A percentile compares a stretch with the other conserved stretches of the same genome.
phyloP scores from a whole-genome alignment of 345 rosid species.

The rapeseed (Brassica napus) region DNA sequence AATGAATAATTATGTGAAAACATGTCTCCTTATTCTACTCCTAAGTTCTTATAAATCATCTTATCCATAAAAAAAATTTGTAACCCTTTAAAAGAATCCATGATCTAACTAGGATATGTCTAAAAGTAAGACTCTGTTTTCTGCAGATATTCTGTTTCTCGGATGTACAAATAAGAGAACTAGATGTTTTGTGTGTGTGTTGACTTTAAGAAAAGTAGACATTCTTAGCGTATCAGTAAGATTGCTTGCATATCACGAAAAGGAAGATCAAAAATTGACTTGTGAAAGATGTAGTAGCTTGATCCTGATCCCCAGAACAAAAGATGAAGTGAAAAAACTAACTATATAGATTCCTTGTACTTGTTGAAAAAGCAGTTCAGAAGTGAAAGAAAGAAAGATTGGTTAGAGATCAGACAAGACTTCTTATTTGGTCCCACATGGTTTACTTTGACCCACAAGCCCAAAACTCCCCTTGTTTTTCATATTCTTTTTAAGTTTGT shows the following conservation, averaged over 20 bases:
- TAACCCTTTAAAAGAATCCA: not conserved
- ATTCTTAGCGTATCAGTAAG: slow-evolving; percentile 45
- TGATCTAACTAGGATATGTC: not conserved
- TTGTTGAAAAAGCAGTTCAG: slow-evolving; percentile 34
- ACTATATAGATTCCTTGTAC: slow-evolving; percentile 41
- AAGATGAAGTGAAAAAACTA: slow-evolving; percentile 17
- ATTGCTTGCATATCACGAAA: slow-evolving; percentile 42
- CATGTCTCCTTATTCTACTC: slow-evolving; percentile 18
- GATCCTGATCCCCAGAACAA: slow-evolving; percentile 34
- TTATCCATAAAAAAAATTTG: not conserved
- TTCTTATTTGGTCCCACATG: slow-evolving; percentile 36
- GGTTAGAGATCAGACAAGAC: slow-evolving; percentile 39
- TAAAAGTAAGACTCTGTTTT: not conserved
- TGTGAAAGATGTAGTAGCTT: slow-evolving; percentile 30
- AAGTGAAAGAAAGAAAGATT: slow-evolving; percentile 17
- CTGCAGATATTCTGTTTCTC: slow-evolving; percentile 17
- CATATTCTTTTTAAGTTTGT: not conserved
- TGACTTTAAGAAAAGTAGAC: slow-evolving; percentile 23
- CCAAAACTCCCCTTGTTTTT: slow-evolving; percentile 6
- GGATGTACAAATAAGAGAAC: slow-evolving; percentile 1
- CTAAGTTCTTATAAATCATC: not conserved
- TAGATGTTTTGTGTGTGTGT: slow-evolving; percentile 20
- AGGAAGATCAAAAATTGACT: slow-evolving; percentile 36
- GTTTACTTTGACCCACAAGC: slow-evolving; percentile 23
- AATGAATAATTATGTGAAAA: slow-evolving; percentile 32